These are phyloP conservation scores for Mucor indicus DNA, from an alignment of 371 early-diverging fungal species.

Conservation along the genomic window DNA sequence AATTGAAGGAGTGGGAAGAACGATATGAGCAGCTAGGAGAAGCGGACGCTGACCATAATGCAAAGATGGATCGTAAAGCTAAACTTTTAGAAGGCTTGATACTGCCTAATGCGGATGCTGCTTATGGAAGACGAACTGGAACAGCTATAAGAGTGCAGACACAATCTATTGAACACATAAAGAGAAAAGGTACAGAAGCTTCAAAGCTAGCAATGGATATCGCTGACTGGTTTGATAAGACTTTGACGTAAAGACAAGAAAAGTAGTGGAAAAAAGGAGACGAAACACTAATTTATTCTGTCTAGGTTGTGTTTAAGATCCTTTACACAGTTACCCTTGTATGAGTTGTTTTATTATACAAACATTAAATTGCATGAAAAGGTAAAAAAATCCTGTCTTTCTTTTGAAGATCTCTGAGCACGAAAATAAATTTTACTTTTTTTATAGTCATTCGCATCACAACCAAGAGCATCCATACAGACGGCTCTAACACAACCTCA, in stretches of 20 bases:
- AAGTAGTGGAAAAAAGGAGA: no score
- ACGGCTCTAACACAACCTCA: conserved; percentile 75
- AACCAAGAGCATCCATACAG: conserved; percentile 81
- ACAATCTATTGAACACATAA: conserved; percentile 34
- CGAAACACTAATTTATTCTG: no score
- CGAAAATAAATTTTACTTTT: not conserved
- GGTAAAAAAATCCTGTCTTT: conserved; percentile 27
- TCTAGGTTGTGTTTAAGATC: conserved; percentile 49
- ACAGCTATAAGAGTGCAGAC: conserved; percentile 45
- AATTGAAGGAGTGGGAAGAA: conserved; percentile 17
- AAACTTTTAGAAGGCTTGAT: conserved; percentile 35
- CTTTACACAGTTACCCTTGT: conserved; percentile 56
- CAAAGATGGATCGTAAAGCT: conserved; percentile 22
- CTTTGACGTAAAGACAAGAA: conserved; percentile 46
- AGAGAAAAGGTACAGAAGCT: conserved; percentile 27
- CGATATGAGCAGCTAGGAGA: conserved; percentile 5
- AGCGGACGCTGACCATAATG: conserved; percentile 2
- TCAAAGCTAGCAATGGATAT: conserved; percentile 50
- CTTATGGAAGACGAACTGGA: conserved; percentile 40
- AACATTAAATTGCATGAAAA: conserved; percentile 66
- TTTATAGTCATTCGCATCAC: conserved; percentile 72
- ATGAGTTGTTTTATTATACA: conserved; percentile 77
- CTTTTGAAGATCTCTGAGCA: not conserved
- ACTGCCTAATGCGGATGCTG: conserved; percentile 22
- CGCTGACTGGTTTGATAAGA: conserved; percentile 36